These are phyloP conservation scores for Afroboletus lepidellus DNA, from an alignment of 1,284 basidiomycete genomes.

Conservation along the genomic window DNA sequence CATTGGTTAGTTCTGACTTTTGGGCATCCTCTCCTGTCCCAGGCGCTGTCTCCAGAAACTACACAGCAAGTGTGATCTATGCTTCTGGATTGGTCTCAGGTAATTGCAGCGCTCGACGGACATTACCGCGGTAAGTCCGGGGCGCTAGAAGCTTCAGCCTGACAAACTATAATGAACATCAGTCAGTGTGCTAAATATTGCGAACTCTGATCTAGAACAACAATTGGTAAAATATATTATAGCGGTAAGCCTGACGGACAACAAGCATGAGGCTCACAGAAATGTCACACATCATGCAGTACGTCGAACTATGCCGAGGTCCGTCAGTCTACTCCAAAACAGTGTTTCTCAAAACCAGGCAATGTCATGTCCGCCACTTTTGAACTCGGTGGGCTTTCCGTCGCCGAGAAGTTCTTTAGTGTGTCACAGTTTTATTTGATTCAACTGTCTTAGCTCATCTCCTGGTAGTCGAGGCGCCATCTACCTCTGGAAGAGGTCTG, in stretches of 20 bases:
- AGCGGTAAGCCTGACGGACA: too few relatives aligned
- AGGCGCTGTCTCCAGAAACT: constrained; percentile 14
- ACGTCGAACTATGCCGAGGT: too few relatives aligned
- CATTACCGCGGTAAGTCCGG: too few relatives aligned
- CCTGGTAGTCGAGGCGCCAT: constrained; percentile 20
- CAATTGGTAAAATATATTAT: too few relatives aligned
- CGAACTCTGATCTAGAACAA: too few relatives aligned
- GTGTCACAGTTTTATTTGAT: constrained; percentile 21
- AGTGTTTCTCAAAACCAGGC: constrained; percentile 39
- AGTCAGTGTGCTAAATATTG: too few relatives aligned
- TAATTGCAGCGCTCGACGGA: not conserved
- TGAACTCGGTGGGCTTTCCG: constrained; percentile 51
- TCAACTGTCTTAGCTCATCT: not conserved
- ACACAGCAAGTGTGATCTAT: constrained; percentile 18
- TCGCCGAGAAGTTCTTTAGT: constrained; percentile 66
- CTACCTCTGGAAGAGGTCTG: constrained; percentile 38
- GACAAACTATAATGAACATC: too few relatives aligned
- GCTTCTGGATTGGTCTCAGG: constrained; percentile 28
- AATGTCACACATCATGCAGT: too few relatives aligned
- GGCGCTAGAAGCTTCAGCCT: too few relatives aligned
- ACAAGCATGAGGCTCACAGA: too few relatives aligned
- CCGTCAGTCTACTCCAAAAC: too few relatives aligned
- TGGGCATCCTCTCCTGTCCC: constrained; percentile 25
- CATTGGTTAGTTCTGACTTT: constrained; percentile 26
- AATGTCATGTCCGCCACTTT: constrained; percentile 53